Percentiles rank a stretch among this genome's conserved stretches.
Evolutionary conservation across 441 rosid species (phyloP).

Genomic region (Eugenia klotzschiana): DNA sequence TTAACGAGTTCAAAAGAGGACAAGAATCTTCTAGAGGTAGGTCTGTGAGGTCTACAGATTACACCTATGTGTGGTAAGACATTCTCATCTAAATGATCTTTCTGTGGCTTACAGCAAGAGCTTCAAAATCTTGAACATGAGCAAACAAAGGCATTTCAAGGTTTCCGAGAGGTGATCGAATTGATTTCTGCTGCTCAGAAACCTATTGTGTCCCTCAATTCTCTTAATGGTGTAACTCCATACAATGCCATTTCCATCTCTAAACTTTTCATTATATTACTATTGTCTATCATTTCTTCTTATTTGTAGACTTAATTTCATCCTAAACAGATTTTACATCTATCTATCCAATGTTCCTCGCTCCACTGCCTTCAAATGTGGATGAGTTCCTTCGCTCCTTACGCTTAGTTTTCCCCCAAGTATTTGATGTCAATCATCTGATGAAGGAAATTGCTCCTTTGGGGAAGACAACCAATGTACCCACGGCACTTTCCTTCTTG

Average conservation of each 20-base stretch:
- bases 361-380: slow-evolving; percentile 55
- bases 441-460: slow-evolving; percentile 43
- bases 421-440: slow-evolving; percentile 56
- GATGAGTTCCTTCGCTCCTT: slow-evolving; percentile 47
- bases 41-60: neutral
- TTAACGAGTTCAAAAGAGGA: slow-evolving; percentile 62
- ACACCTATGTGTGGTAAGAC: neutral
- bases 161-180: slow-evolving; percentile 86
- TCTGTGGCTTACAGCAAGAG: slow-evolving; percentile 35
- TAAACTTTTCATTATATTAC: neutral
- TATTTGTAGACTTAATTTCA: neutral
- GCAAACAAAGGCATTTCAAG: slow-evolving; percentile 50
- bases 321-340: slow-evolving; percentile 54
- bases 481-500: slow-evolving; percentile 37
- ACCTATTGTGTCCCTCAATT: slow-evolving; percentile 63
- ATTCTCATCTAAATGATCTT: neutral
- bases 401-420: slow-evolving; percentile 35
- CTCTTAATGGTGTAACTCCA: slow-evolving; percentile 57
- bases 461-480: slow-evolving; percentile 28
- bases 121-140: slow-evolving; percentile 47
- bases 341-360: slow-evolving; percentile 58
- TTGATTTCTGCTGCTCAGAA: slow-evolving; percentile 73
- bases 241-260: neutral
- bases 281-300: neutral
- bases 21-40: slow-evolving; percentile 51